Conservation (phyloP, 176 grass and related monocot genomes). For the Eleusine coracana region DNA sequence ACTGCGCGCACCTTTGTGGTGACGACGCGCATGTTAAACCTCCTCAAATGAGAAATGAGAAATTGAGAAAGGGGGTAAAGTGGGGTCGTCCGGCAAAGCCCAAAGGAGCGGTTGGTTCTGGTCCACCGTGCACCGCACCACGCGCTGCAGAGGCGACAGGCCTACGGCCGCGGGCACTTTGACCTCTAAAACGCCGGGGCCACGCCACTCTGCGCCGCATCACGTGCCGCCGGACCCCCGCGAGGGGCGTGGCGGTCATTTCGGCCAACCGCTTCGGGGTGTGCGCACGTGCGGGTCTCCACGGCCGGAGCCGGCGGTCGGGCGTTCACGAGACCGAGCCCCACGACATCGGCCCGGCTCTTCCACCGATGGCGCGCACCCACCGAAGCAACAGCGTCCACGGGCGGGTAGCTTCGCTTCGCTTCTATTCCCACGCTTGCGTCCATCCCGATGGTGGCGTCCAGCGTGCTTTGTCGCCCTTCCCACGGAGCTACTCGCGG, state of each 20-base stretch:
- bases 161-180: background rate
- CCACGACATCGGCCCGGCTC: constrained; percentile 37
- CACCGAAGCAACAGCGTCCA: background rate
- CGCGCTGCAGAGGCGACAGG: background rate
- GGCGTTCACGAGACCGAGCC: constrained; percentile 31
- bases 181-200: constrained; percentile 6
- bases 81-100: background rate
- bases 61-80: background rate
- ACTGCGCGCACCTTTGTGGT: background rate
- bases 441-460: constrained; percentile 5
- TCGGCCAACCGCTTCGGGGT: background rate
- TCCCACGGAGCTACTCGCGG: background rate
- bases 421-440: background rate
- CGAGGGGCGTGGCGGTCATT: background rate
- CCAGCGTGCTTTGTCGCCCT: constrained; percentile 12
- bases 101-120: background rate
- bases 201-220: background rate
- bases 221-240: background rate
- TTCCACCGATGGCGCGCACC: constrained; percentile 40
- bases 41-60: background rate
- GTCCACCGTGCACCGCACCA: constrained; percentile 39
- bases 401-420: constrained; percentile 27
- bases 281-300: constrained; percentile 34
- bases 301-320: constrained; percentile 34
- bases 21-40: background rate